phyloP scores from a whole-genome alignment of 2,329 filamentous ascomycete species.

The Coccinonectria pachysandricola region DNA sequence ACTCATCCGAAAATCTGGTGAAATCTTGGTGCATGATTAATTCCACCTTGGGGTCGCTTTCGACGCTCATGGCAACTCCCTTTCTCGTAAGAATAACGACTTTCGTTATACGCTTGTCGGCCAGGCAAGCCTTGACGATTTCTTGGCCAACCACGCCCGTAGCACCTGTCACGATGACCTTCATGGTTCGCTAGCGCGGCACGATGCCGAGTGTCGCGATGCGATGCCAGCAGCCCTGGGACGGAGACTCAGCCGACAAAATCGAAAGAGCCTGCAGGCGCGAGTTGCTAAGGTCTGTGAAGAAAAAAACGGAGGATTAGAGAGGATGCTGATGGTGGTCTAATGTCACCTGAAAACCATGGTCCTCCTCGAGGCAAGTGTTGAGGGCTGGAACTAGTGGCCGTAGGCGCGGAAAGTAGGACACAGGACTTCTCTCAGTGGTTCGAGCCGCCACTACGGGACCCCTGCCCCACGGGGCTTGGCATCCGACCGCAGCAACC shows the following conservation, averaged over 20 bases:
- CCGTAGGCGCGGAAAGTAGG: neutral
- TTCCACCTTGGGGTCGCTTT: constrained; percentile 37
- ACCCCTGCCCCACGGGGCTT: constrained; percentile 15
- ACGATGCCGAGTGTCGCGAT: no score
- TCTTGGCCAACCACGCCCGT: constrained; percentile 49
- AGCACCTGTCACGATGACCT: constrained; percentile 46
- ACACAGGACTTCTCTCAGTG: neutral
- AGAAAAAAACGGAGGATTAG: no score
- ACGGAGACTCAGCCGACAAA: no score
- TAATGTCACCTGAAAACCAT: no score
- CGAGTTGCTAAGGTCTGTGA: no score
- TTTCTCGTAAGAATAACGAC: constrained; percentile 41
- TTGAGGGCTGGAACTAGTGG: no score
- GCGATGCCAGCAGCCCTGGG: no score
- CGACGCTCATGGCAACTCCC: constrained; percentile 30
- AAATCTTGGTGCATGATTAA: constrained; percentile 44
- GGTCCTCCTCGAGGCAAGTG: no score
- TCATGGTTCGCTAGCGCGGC: constrained; percentile 30
- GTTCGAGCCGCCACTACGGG: constrained; percentile 8
- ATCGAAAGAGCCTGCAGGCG: no score
- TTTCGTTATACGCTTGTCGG: constrained; percentile 37
- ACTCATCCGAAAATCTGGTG: constrained; percentile 33
- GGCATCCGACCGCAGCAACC: constrained; percentile 11
- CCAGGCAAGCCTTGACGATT: constrained; percentile 41
- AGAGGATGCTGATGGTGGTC: no score